Percentiles rank a stretch among this genome's conserved stretches.
Evolutionary conservation across 768 basidiomycete genomes (phyloP).

Genomic region (Termitomyces sp.): DNA sequence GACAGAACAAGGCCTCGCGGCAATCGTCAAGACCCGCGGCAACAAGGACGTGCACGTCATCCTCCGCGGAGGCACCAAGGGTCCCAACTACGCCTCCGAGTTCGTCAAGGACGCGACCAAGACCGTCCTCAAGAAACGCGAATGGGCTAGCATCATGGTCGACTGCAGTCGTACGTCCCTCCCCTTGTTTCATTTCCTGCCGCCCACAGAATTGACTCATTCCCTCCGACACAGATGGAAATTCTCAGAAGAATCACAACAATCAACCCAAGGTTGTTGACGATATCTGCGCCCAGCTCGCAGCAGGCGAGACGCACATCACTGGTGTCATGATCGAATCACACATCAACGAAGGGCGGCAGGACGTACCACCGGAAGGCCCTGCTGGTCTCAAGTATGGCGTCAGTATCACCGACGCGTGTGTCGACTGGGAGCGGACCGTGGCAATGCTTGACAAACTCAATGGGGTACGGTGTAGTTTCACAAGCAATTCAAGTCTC

Average conservation of each 20-base stretch:
- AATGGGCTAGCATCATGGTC: constrained; percentile 77
- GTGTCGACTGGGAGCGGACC: constrained; percentile 83
- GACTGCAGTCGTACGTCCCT: constrained; percentile 71
- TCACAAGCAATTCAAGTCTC: neutral
- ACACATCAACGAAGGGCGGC: constrained; percentile 87
- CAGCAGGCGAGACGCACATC: constrained; percentile 65
- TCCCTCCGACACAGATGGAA: constrained; percentile 64
- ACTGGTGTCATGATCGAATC: constrained; percentile 98
- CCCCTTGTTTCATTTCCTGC: neutral
- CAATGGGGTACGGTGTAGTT: constrained; percentile 43
- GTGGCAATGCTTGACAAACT: constrained; percentile 71
- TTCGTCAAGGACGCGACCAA: constrained; percentile 64
- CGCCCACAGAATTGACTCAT: neutral
- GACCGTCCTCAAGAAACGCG: constrained; percentile 62
- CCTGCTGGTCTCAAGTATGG: constrained; percentile 71
- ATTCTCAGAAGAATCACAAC: constrained; percentile 92
- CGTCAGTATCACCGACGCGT: constrained; percentile 90
- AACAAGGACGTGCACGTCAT: constrained; percentile 93
- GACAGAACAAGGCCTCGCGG: constrained; percentile 83
- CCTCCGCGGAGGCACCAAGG: constrained; percentile 87
- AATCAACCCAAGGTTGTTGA: constrained; percentile 85
- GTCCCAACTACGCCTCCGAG: constrained; percentile 84
- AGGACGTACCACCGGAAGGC: constrained; percentile 80
- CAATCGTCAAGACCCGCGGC: constrained; percentile 90
- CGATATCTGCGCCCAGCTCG: constrained; percentile 72